Conservation (phyloP, 805 yeast species). For the Wickerhamiella sorbophila region DNA sequence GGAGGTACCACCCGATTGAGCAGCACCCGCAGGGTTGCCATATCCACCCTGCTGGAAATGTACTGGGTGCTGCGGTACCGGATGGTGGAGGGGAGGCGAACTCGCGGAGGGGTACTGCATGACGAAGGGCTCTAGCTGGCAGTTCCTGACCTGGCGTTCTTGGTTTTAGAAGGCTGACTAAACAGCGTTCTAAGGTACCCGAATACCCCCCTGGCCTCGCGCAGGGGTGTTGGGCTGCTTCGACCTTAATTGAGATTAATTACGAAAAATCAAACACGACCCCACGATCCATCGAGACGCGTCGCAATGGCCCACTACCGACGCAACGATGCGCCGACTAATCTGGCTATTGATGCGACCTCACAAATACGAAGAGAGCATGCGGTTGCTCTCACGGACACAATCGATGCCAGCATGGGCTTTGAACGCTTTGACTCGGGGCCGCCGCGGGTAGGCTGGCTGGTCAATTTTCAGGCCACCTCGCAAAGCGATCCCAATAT, state of each 20-base stretch:
- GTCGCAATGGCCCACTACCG: constrained; percentile 13
- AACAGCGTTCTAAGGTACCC: not conserved
- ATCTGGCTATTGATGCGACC: constrained; percentile 9
- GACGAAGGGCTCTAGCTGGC: not conserved
- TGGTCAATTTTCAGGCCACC: constrained; percentile 86
- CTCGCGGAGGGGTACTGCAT: constrained; percentile 4
- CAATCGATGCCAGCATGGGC: constrained; percentile 73
- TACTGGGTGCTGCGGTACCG: constrained; percentile 33
- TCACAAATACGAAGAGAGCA: constrained; percentile 9
- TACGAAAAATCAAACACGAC: not conserved
- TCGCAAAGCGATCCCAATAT: constrained; percentile 26
- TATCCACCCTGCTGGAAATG: constrained; percentile 20
- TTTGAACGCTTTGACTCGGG: constrained; percentile 67
- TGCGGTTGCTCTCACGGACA: constrained; percentile 29
- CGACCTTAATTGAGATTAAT: not conserved
- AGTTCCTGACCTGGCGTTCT: not conserved
- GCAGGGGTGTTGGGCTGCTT: not conserved
- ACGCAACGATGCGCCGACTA: constrained; percentile 5
- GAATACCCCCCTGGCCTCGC: not conserved
- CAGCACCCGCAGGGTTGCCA: constrained; percentile 3
- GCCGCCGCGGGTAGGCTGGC: constrained; percentile 70
- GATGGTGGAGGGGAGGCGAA: constrained; percentile 31
- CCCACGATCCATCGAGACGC: not conserved
- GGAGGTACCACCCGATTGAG: constrained; percentile 1
- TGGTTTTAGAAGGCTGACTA: not conserved